Conservation (phyloP, 1,139 yeast genomes). For the Pichia kudriavzevii region DNA sequence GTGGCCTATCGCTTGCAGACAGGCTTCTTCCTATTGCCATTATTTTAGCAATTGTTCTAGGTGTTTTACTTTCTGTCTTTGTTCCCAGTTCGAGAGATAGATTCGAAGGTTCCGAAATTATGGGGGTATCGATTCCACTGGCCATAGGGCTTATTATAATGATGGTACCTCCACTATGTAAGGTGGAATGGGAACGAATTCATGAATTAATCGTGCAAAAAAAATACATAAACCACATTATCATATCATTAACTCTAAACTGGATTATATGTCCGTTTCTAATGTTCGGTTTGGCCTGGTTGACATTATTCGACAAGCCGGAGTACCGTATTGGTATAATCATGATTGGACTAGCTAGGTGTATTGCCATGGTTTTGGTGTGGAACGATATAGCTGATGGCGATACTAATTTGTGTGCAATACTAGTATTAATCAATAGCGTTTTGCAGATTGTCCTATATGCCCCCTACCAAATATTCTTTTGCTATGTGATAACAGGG, state of each 20-base stretch:
- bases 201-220: conserved; percentile 23
- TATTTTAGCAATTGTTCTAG: conserved; percentile 29
- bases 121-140: conserved; percentile 37
- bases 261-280: conserved; percentile 53
- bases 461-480: conserved; percentile 47
- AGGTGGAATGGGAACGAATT: conserved; percentile 43
- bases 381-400: conserved; percentile 56
- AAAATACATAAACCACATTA: conserved; percentile 30
- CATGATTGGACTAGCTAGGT: conserved; percentile 53
- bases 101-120: conserved; percentile 28
- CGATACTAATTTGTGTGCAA: conserved; percentile 44
- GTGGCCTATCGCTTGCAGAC: conserved; percentile 37
- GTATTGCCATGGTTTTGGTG: conserved; percentile 59
- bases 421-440: conserved; percentile 46
- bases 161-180: conserved; percentile 55
- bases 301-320: conserved; percentile 39
- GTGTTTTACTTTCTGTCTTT: conserved; percentile 31
- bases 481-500: conserved; percentile 34
- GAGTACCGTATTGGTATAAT: conserved; percentile 50
- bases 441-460: conserved; percentile 45
- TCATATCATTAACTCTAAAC: conserved; percentile 39
- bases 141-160: conserved; percentile 47
- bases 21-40: conserved; percentile 28
- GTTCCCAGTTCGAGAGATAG: conserved; percentile 30
- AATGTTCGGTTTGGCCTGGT: conserved; percentile 55